Base-by-base conservation (phyloP, 2,329 filamentous ascomycete species). In the Fusarium compactum region DNA sequence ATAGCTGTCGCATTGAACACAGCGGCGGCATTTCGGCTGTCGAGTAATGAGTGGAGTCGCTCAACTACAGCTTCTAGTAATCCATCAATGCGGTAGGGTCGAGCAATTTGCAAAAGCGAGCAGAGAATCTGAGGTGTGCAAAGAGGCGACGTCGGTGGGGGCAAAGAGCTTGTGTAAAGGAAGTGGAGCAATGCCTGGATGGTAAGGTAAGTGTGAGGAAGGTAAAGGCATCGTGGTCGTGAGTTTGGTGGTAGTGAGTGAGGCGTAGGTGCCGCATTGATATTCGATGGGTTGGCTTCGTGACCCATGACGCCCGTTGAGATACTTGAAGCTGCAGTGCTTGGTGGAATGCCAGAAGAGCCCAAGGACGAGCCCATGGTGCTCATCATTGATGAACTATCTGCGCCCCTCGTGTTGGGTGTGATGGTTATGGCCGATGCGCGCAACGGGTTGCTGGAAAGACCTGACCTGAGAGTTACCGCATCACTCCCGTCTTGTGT, bases 1-100 rank as follows among this genome's bases (percentile, higher is more conserved):
- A 98, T 98, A 56, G 96, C 96, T 0, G 95, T 96, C 1, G 96
- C 96, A 72, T 99, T 99, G 85, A 99, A 99, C 0, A 99, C 95
- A 8, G 96, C 96, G 0, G 96, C 96, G 0, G 96, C 95, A 73
- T 98, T 99, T 48, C 95, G 89, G 50, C 93, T 96, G 78, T 99
- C 96, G 6, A 99, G 88, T 1, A 97, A 88, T 30, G 92, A 87
- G 76, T 99, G 96, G 0, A 99, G 85, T 10, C 95, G 89, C 80
- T 98, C 94, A 12, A 98, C 93, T 3, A 97, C 93, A 1, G 94
- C 94, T 82, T 99, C 96, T 2, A 98, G 85, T 4, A 99, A 86
- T 0, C 96, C 96, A 74, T 98, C 95, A 48, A 99, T 88, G 69
- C 94, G 92, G 79, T 99, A 99, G 0, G 96, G 95, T 7, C 96